Percentiles rank a stretch among this genome's conserved stretches.
Evolutionary conservation across 2,329 filamentous ascomycete genomes (phyloP).

Genomic region (Fusarium nematophilum): DNA sequence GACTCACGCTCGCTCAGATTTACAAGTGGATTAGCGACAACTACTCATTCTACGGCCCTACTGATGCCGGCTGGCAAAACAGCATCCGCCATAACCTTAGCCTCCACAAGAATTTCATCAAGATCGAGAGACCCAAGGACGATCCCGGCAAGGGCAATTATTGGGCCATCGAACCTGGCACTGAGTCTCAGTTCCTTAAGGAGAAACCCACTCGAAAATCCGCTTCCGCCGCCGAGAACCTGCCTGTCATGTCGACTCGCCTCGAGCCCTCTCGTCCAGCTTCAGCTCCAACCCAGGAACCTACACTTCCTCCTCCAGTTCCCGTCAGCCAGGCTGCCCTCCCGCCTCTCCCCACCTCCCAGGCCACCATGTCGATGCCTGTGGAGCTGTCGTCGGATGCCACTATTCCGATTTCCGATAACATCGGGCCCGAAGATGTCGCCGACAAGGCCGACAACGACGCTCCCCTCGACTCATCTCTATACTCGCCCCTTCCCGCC

Average conservation of each 20-base stretch:
- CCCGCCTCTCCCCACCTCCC: conserved; percentile 53
- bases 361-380: conserved; percentile 52
- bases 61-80: conserved; percentile 96
- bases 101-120: conserved; percentile 95
- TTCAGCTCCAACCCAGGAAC: conserved; percentile 54
- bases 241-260: conserved; percentile 68
- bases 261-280: conserved; percentile 62
- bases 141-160: conserved; percentile 98
- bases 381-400: conserved; percentile 81
- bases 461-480: conserved; percentile 57
- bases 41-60: conserved; percentile 85
- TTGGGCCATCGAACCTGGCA: conserved; percentile 92
- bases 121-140: conserved; percentile 95
- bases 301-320: conserved; percentile 60
- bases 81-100: conserved; percentile 98
- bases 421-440: conserved; percentile 63
- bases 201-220: conserved; percentile 78
- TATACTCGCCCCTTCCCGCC: conserved; percentile 76
- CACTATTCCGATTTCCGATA: conserved; percentile 79
- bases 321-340: conserved; percentile 52
- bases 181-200: conserved; percentile 89
- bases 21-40: conserved; percentile 99
- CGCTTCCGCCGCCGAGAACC: conserved; percentile 65
- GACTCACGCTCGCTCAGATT: conserved; percentile 91
- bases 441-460: conserved; percentile 59